Percentiles rank a stretch among this genome's conserved stretches.
Evolutionary conservation across 2,329 filamentous ascomycete species (phyloP).

Genomic region (Colletotrichum gloeosporioides): DNA sequence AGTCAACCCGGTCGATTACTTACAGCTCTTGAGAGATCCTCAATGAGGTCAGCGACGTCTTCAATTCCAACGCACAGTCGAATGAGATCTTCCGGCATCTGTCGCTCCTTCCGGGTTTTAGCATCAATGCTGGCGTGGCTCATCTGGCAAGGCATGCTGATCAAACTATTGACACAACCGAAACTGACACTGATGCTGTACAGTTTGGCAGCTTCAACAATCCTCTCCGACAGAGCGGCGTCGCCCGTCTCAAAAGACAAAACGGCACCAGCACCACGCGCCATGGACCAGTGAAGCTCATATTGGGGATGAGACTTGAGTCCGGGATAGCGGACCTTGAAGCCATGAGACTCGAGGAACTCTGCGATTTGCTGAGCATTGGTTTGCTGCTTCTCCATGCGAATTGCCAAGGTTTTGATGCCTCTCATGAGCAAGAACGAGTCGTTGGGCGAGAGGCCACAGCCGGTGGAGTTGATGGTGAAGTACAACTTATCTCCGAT

Average conservation of each 20-base stretch:
- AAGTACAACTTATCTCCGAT: constrained; percentile 93
- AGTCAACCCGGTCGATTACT: constrained; percentile 43
- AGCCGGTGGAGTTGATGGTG: constrained; percentile 95
- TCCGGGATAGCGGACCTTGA: constrained; percentile 94
- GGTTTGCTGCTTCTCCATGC: constrained; percentile 97
- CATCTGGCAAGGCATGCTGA: constrained; percentile 99
- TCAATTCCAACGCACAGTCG: constrained; percentile 96
- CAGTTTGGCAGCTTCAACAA: constrained; percentile 89
- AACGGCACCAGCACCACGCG: constrained; percentile 91
- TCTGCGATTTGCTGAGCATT: constrained; percentile 91
- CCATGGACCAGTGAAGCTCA: constrained; percentile 94
- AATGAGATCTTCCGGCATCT: constrained; percentile 97
- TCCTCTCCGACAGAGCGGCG: constrained; percentile 80
- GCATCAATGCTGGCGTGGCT: constrained; percentile 98
- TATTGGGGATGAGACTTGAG: constrained; percentile 96
- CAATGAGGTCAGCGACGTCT: constrained; percentile 88
- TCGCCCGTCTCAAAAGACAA: constrained; percentile 96
- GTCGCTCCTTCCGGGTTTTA: constrained; percentile 85
- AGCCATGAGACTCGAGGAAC: constrained; percentile 89
- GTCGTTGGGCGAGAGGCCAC: constrained; percentile 92
- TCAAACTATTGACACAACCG: constrained; percentile 96
- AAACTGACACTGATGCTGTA: constrained; percentile 98
- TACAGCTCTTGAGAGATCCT: constrained; percentile 90
- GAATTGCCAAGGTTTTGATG: constrained; percentile 94
- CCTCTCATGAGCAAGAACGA: constrained; percentile 95